phyloP scores from a whole-genome alignment of 192 early-diverging fungal species.

The Backusella parvicylindrica region DNA sequence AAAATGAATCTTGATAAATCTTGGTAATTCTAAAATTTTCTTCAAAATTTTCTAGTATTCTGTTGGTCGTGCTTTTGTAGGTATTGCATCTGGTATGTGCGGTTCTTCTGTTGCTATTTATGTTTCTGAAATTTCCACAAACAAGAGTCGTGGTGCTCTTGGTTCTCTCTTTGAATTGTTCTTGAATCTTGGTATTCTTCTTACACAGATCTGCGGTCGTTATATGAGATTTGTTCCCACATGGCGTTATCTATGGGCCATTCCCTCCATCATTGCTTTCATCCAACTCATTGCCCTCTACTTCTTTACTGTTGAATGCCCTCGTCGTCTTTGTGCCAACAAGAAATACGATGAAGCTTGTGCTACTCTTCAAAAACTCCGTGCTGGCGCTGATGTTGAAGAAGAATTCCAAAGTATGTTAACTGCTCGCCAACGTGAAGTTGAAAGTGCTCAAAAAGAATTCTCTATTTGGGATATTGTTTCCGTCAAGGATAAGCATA shows the following conservation, averaged over 20 bases:
- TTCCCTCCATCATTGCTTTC: constrained; percentile 58
- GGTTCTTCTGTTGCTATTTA: constrained; percentile 60
- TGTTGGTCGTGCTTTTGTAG: constrained; percentile 73
- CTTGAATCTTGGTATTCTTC: constrained; percentile 76
- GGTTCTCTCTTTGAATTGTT: constrained; percentile 77
- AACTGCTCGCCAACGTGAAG: constrained; percentile 35
- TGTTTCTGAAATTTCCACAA: constrained; percentile 79
- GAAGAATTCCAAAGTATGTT: constrained; percentile 61
- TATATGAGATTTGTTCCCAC: constrained; percentile 53
- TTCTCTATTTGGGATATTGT: constrained; percentile 16
- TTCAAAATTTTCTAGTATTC: constrained; percentile 16
- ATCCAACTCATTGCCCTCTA: constrained; percentile 59
- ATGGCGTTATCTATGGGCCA: constrained; percentile 74
- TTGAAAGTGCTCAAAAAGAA: neutral
- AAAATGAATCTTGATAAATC: neutral
- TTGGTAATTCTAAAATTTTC: neutral
- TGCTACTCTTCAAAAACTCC: constrained; percentile 51
- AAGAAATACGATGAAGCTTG: constrained; percentile 62
- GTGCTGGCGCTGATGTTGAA: constrained; percentile 56
- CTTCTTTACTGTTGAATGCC: constrained; percentile 71
- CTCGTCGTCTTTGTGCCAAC: constrained; percentile 64
- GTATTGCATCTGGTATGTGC: constrained; percentile 71
- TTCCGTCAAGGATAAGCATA: constrained; percentile 15
- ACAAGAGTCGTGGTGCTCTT: constrained; percentile 63
- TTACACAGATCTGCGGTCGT: constrained; percentile 64